Percentiles rank a stretch among this genome's conserved stretches.
Conservation (phyloP, 2,329 filamentous ascomycete genomes). For the Endocalyx cinctus region DNA sequence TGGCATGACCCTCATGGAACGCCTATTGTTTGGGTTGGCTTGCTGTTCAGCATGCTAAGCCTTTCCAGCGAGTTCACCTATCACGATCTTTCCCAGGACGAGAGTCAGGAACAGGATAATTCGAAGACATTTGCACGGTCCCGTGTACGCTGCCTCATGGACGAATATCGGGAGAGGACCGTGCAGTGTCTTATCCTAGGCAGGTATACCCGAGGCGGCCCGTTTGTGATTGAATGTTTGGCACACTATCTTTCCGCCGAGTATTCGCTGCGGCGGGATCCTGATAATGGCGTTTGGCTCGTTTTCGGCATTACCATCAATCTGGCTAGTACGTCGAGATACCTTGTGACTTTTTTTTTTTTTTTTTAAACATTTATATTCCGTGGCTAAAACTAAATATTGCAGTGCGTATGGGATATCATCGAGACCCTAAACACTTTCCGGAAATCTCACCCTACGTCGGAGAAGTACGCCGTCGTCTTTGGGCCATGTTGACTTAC, state of each 20-base stretch:
- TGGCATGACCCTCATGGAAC: slow-evolving; percentile 34
- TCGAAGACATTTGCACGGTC: slow-evolving; percentile 3
- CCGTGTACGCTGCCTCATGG: slow-evolving; percentile 9
- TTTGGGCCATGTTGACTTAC: slow-evolving; percentile 37
- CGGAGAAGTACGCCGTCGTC: slow-evolving; percentile 41
- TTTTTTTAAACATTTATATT: not conserved
- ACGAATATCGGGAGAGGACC: slow-evolving; percentile 24
- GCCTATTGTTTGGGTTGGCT: slow-evolving; percentile 40
- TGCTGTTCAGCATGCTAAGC: slow-evolving; percentile 42
- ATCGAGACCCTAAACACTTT: slow-evolving; percentile 39
- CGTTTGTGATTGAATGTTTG: slow-evolving; percentile 36
- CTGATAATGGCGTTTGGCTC: slow-evolving; percentile 30
- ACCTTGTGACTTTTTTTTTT: not conserved
- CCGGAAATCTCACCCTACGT: slow-evolving; percentile 35
- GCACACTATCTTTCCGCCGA: slow-evolving; percentile 31
- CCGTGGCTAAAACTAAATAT: slow-evolving; percentile 13
- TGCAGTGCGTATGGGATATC: slow-evolving; percentile 36
- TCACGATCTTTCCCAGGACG: slow-evolving; percentile 5
- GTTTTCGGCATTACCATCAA: slow-evolving; percentile 28
- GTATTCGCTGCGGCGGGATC: slow-evolving; percentile 23
- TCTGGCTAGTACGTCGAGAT: slow-evolving; percentile 15
- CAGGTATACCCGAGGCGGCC: slow-evolving; percentile 38
- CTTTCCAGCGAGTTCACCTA: slow-evolving; percentile 27
- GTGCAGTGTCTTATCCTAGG: slow-evolving; percentile 34
- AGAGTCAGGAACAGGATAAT: not conserved